Percentiles rank a stretch among this genome's conserved stretches.
phyloP scores from a whole-genome alignment of 768 basidiomycete genomes.

The Pleurotus sapidus region DNA sequence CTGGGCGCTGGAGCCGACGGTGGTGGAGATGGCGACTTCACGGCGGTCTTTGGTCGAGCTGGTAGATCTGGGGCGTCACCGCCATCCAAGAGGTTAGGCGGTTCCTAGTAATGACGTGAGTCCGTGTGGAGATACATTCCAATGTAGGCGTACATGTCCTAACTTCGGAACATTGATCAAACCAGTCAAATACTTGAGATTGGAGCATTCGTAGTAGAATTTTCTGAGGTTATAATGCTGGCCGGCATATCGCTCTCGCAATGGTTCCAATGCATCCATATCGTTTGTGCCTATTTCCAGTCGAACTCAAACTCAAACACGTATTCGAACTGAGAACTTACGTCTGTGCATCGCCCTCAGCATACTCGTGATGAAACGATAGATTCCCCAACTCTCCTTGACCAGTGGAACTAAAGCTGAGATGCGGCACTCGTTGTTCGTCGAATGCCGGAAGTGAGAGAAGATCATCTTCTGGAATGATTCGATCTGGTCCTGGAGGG shows the following conservation, averaged over 20 bases:
- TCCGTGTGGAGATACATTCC: background rate
- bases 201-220: conserved; percentile 99
- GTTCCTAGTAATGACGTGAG: conserved; percentile 57
- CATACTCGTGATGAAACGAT: conserved; percentile 99
- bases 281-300: conserved; percentile 74
- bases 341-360: conserved; percentile 94
- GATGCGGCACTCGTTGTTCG: conserved; percentile 97
- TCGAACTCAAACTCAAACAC: conserved; percentile 5
- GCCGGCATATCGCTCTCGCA: conserved; percentile 81
- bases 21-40: conserved; percentile 59
- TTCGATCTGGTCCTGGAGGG: conserved; percentile 97
- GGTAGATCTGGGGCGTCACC: conserved; percentile 86
- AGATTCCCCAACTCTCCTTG: conserved; percentile 99
- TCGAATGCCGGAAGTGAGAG: conserved; percentile 85
- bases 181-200: conserved; percentile 95
- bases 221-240: conserved; percentile 94
- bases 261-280: conserved; percentile 83
- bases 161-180: conserved; percentile 98
- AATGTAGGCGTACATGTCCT: conserved; percentile 62
- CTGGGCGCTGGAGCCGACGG: conserved; percentile 71
- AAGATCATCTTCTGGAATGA: conserved; percentile 98
- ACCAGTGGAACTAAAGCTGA: conserved; percentile 94
- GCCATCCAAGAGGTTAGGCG: conserved; percentile 87
- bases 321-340: conserved; percentile 29
- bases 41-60: conserved; percentile 67